Base-by-base conservation (phyloP, 192 early-diverging fungal species). In the Coemansia pectinata region DNA sequence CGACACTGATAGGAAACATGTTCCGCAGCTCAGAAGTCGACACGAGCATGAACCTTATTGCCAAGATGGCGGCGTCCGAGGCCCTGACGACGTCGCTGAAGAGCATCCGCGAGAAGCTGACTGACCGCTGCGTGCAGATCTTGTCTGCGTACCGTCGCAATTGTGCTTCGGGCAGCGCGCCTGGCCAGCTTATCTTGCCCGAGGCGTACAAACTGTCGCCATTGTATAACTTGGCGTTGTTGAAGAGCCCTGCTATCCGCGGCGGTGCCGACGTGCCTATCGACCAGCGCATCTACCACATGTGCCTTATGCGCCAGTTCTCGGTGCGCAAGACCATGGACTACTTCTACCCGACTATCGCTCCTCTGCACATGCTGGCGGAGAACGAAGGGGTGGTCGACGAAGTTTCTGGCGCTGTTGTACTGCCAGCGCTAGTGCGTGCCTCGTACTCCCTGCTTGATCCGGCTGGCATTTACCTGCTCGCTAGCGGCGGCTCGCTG, bases 161-260 rank as follows among this genome's bases (percentile, higher is more conserved):
- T 71, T 96, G 93, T 73, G 96, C 96, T 7, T 86, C 91, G 2
- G 88, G 90, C 21, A 95, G 93, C 25, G 87, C 94, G 11, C 91
- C 96, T 3, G 96, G 94, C 31, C 97, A 96, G 84, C 85, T 99
- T 19, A 98, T 99, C 65, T 80, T 99, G 53, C 96, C 97, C 25
- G 97, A 99, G 76, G 90, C 95, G 0, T 96, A 92, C 84, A 99
- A 99, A 78, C 85, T 97, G 44, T 90, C 92, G 48, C 96, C 97
- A 14, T 84, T 98, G 29, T 97, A 93, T 77, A 86, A 88, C 1
- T 85, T 97, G 45, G 77, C 92, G 27, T 72, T 99, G 68, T 85
- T 96, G 21, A 98, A 98, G 74, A 90, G 87, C 48, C 87, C 88
- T 50, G 87, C 94, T 3, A 88, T 99, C 67, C 89, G 95, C 53